These are phyloP conservation scores for Trebouxia sp. DNA, from an alignment of 139 green algal species.

Conservation along the genomic window DNA sequence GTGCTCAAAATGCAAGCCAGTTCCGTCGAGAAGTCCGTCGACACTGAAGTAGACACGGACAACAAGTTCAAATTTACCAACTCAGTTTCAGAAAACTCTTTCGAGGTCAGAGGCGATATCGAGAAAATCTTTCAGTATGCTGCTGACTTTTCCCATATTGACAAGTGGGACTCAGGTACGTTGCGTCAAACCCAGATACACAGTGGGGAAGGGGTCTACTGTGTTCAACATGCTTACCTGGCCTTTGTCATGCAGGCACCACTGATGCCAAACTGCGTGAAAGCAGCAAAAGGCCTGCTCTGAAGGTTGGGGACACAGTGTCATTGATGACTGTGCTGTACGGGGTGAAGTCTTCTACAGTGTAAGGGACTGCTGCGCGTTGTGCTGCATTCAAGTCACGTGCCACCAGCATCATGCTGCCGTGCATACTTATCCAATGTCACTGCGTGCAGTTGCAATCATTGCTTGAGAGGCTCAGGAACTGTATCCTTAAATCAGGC, in stretches of 20 bases:
- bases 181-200: neutral
- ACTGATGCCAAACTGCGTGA: neutral
- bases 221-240: neutral
- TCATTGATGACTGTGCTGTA: constrained; percentile 4
- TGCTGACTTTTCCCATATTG: constrained; percentile 24
- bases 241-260: neutral
- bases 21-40: too few relatives aligned
- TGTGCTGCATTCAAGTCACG: neutral
- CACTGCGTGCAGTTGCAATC: too few relatives aligned
- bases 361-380: neutral
- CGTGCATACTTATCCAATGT: too few relatives aligned
- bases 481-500: too few relatives aligned
- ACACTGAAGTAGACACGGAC: neutral
- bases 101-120: constrained; percentile 14
- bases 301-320: constrained; percentile 12
- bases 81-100: constrained; percentile 11
- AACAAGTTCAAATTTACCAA: neutral
- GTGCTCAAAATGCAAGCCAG: too few relatives aligned
- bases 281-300: neutral
- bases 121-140: constrained; percentile 19
- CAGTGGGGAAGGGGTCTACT: neutral
- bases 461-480: too few relatives aligned
- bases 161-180: constrained; percentile 14
- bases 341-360: neutral
- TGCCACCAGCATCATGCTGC: too few relatives aligned